Evolutionary conservation across 2,329 filamentous ascomycete genomes (phyloP).

Genomic region (Scolecobasidium constrictum): DNA sequence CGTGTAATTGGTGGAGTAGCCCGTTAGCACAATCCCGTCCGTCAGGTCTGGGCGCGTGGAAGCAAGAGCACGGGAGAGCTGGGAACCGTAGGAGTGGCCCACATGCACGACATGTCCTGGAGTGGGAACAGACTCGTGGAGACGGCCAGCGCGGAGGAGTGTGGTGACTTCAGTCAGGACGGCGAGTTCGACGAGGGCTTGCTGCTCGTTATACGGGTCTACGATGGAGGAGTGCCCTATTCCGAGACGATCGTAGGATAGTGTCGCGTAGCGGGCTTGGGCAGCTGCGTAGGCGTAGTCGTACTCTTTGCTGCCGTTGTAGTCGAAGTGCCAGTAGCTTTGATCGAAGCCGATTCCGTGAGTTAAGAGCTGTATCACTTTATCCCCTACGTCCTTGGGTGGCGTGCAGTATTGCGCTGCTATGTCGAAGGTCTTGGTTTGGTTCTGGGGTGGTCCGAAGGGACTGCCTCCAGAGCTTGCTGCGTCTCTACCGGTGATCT

Average conservation of each 20-base stretch:
- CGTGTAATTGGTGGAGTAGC: constrained; percentile 20
- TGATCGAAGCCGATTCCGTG: constrained; percentile 30
- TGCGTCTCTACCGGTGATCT: background rate
- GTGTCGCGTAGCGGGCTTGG: constrained; percentile 26
- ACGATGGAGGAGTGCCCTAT: constrained; percentile 26
- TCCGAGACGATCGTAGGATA: constrained; percentile 33
- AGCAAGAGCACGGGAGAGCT: constrained; percentile 22
- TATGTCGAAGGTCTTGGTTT: background rate
- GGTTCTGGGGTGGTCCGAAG: background rate
- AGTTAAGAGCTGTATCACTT: constrained; percentile 27
- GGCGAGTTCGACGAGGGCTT: constrained; percentile 25
- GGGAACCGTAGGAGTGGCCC: constrained; percentile 29
- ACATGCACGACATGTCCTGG: constrained; percentile 24
- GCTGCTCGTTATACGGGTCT: constrained; percentile 27
- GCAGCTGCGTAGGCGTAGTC: constrained; percentile 31
- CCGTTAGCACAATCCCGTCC: constrained; percentile 27
- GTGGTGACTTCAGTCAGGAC: constrained; percentile 23
- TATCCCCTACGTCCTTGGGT: constrained; percentile 10
- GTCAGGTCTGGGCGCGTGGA: constrained; percentile 21
- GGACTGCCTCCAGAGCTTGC: background rate
- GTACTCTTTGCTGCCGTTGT: too few relatives aligned
- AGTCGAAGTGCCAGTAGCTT: constrained; percentile 28
- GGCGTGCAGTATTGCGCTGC: background rate
- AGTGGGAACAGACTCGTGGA: constrained; percentile 19
- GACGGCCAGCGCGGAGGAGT: constrained; percentile 18